Percentiles rank a stretch among this genome's conserved stretches.
These are phyloP conservation scores for Priceomyces carsonii DNA, from an alignment of 805 yeast genomes.

Conservation along the genomic window DNA sequence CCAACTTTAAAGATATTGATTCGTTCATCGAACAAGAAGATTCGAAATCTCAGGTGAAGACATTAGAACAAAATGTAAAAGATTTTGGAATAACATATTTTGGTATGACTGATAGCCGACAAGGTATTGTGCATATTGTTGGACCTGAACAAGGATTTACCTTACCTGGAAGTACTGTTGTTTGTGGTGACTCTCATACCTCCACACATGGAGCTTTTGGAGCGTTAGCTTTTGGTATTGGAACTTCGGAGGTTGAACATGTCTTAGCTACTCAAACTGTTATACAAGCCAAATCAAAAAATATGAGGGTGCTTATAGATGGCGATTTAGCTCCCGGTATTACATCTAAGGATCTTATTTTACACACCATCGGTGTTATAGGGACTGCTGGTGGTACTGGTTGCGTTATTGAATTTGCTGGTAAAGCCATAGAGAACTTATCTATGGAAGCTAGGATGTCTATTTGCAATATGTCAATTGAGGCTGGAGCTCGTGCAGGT, in stretches of 20 bases:
- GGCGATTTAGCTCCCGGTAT: conserved; percentile 87
- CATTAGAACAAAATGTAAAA: conserved; percentile 89
- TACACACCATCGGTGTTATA: conserved; percentile 92
- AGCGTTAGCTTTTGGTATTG: conserved; percentile 96
- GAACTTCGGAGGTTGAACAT: conserved; percentile 98
- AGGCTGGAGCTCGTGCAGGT: conserved; percentile 99
- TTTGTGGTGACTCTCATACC: conserved; percentile 98
- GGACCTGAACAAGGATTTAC: conserved; percentile 99
- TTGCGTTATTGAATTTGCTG: conserved; percentile 93
- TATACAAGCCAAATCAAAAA: conserved; percentile 92
- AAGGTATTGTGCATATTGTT: conserved; percentile 97
- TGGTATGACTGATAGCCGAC: conserved; percentile 93
- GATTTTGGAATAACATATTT: conserved; percentile 88
- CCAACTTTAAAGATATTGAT: conserved; percentile 65
- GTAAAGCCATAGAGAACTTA: conserved; percentile 85
- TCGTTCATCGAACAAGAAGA: conserved; percentile 88
- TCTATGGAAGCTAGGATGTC: conserved; percentile 99
- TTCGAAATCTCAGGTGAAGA: conserved; percentile 87
- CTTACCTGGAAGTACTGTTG: conserved; percentile 97
- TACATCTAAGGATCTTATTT: conserved; percentile 92
- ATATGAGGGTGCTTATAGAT: conserved; percentile 85
- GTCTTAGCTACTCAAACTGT: conserved; percentile 96
- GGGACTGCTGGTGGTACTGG: conserved; percentile 99
- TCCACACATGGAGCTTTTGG: conserved; percentile 99
- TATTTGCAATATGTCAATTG: conserved; percentile 98